Evolutionary conservation across 148 eudicot species (phyloP), one percentile per base, ranked within the genome.

Genomic region (Silene latifolia): DNA sequence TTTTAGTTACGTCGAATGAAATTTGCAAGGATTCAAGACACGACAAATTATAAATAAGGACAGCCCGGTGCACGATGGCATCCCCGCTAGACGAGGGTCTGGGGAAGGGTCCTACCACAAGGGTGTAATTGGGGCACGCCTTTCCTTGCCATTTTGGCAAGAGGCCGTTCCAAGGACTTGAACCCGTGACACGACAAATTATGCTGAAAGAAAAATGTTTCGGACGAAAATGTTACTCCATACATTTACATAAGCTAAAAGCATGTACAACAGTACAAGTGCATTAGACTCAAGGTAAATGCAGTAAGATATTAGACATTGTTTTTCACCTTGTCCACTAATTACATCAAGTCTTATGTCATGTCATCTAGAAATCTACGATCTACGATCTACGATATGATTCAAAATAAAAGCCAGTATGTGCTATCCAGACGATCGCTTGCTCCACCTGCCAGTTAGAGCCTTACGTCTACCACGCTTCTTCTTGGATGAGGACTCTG

Each of bases 401-500:
- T 20, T 66, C 27, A 21, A 70, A 74, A 63, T 15, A 68, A 69
- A 59, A 15, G 42, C 62, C 54, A 6, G 17, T 57, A 42, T 72
- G 29, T 27, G 2, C 75, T 86, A 19, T 69, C 83, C 83, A 44
- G 83, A 76, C 72, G 80, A 72, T 78, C 78, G 81, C 58, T 85
- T 72, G 67, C 48, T 80, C 91, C 88, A 85, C 80, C 75, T 82
- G 42, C 86, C 70, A 19, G 79, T 56, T 56, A 83, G 82, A 74
- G 83, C 87, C 79, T 81, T 88, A 65, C 90, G 87, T 66, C 85
- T 82, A n/a, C 84, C 89, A 58, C 89, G 85, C 76, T 82, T 87
- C 71, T 80, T 85, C 83, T 85, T 80, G 39, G 87, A 65, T 24
- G 81, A 72, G 54, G 89, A 51, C 57, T 86, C 82, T 20, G 77